These are phyloP conservation scores for Ceratocystis cacaofunesta DNA, from an alignment of 2,329 filamentous ascomycete genomes.

Conservation along the genomic window DNA sequence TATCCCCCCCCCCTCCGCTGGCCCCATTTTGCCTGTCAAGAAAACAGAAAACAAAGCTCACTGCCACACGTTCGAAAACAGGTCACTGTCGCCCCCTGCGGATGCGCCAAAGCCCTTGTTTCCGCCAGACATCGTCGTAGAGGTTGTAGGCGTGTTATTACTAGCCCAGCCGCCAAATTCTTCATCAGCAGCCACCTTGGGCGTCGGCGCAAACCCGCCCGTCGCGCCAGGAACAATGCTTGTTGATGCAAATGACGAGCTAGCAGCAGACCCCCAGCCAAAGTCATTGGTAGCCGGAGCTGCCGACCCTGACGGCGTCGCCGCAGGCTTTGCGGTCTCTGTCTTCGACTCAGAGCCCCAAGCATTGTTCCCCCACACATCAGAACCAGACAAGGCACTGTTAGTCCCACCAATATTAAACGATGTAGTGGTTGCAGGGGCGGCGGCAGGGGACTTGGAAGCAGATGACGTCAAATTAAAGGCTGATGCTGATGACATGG, in stretches of 20 bases:
- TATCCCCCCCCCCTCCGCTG: neutral
- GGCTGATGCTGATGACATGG: constrained; percentile 42
- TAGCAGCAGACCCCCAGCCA: constrained; percentile 37
- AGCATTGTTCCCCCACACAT: constrained; percentile 77
- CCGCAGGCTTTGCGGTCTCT: constrained; percentile 40
- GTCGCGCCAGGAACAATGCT: constrained; percentile 47
- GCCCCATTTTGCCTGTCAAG: neutral
- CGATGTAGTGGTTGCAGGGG: constrained; percentile 17
- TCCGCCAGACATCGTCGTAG: constrained; percentile 40
- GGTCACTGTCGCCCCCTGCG: constrained; percentile 49
- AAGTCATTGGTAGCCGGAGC: constrained; percentile 39
- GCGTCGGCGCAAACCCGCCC: constrained; percentile 48
- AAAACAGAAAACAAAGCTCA: constrained; percentile 27
- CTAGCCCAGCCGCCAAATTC: constrained; percentile 95
- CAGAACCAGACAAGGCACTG: constrained; percentile 36
- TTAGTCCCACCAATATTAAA: constrained; percentile 27
- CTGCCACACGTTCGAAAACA: constrained; percentile 95
- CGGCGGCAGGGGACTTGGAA: constrained; percentile 28
- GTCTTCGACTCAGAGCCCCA: constrained; percentile 46
- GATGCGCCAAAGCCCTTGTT: constrained; percentile 32
- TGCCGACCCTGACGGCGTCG: constrained; percentile 26
- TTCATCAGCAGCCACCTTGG: constrained; percentile 73
- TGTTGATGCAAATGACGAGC: constrained; percentile 37
- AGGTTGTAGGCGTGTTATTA: constrained; percentile 34
- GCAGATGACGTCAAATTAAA: constrained; percentile 58